Evolutionary conservation across 208 protist genomes (phyloP), one percentile per base, ranked within the genome.

Genomic region (Leishmania lainsoni): DNA sequence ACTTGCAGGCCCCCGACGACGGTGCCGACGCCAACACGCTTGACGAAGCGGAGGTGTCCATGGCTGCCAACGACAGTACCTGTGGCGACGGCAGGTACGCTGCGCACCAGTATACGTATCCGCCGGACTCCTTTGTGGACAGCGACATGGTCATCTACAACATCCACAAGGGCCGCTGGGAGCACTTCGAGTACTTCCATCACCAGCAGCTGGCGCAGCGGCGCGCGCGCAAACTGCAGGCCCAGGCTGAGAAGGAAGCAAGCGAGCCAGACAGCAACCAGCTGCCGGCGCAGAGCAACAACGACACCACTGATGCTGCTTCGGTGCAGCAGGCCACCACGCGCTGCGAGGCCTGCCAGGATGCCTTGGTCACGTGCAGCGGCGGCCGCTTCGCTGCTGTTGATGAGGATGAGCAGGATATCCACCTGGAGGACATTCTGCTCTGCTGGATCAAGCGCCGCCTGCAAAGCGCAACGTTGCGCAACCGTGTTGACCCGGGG

Each of bases 121-220:
- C 86, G 1, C 22, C 73, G 20, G 65, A 76, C 22, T 76, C 79
- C 51, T 94, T 94, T 75, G 77, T 85, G 49, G 90, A 94, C 65
- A 88, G 90, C 32, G 89, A 91, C 81, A 83, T 92, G 76, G 79
- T 92, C 26, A 56, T 83, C 29, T 92, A 94, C 81, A 84, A 94
- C 73, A 20, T 86, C 45, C 79, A 76, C 63, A 76, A 72, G 29
- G 83, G 80, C 20, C 75, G 74, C 39, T 94, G 90, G 90, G 82
- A 80, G 61, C 88, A 84, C 69, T 86, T 92, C 45, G 78, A 86
- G 69, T 72, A 76, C 71, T 89, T 87, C 52, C 80, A 86, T 56
- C 84, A 81, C 5, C 79, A 85, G 29, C 72, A 79, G 63, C 61
- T 84, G 32, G 81, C 63, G 26, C 80, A 74, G 45, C 81, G 76